Evolutionary conservation across 371 early-diverging fungal genomes (phyloP).

Genomic region (Basidiobolus meristosporus): DNA sequence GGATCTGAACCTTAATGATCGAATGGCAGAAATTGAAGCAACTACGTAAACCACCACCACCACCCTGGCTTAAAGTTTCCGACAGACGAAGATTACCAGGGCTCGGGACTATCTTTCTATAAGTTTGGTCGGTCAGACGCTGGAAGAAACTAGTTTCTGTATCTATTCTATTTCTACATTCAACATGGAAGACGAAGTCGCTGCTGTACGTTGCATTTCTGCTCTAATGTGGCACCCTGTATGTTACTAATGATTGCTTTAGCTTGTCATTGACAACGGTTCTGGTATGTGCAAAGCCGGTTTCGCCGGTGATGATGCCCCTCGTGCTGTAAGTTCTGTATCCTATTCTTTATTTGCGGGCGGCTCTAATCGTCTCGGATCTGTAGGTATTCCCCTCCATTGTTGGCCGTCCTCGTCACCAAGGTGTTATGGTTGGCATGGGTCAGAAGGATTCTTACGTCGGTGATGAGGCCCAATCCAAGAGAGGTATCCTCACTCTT

Average conservation of each 20-base stretch:
- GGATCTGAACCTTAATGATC: too few relatives aligned
- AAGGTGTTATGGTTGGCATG: conserved; percentile 99
- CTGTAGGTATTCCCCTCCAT: conserved; percentile 94
- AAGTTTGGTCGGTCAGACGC: too few relatives aligned
- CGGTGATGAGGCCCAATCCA: conserved; percentile 99
- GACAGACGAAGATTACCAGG: too few relatives aligned
- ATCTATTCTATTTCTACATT: not conserved
- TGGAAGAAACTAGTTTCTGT: too few relatives aligned
- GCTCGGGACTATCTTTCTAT: too few relatives aligned
- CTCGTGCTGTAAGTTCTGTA: conserved; percentile 88
- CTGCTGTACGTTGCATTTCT: conserved; percentile 5
- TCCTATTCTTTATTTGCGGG: not conserved
- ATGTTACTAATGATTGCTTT: not conserved
- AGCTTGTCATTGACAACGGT: conserved; percentile 90
- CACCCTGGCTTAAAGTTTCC: too few relatives aligned
- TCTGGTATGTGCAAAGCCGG: conserved; percentile 99
- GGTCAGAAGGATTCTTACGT: conserved; percentile 99
- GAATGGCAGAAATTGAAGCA: too few relatives aligned
- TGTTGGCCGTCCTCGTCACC: conserved; percentile 99
- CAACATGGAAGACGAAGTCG: conserved; percentile 11
- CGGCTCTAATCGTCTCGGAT: not conserved
- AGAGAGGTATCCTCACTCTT: conserved; percentile 97
- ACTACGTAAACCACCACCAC: too few relatives aligned
- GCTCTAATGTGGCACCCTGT: not conserved
- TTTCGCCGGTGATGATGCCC: conserved; percentile 99